Percentiles rank a stretch among this genome's conserved stretches.
Conservation (phyloP, 2,329 filamentous ascomycete genomes). For the Xylaria arbuscula region DNA sequence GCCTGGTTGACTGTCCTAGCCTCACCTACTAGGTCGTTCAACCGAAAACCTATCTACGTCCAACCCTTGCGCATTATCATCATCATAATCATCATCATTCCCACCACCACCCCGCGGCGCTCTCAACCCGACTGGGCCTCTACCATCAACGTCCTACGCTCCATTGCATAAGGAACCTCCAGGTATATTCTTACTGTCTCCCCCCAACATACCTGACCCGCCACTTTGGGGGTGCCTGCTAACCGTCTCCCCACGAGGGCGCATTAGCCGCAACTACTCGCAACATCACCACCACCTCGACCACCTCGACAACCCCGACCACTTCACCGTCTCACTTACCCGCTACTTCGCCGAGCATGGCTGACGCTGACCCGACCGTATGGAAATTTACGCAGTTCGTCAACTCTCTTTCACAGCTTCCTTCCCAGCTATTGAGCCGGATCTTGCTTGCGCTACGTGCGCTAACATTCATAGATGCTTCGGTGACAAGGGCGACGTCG, state of each 20-base stretch:
- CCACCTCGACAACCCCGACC: constrained; percentile 11
- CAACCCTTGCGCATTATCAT: constrained; percentile 41
- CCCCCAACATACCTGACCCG: constrained; percentile 27
- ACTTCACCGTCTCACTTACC: constrained; percentile 25
- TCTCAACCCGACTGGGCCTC: constrained; percentile 28
- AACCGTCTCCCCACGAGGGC: constrained; percentile 37
- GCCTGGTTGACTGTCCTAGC: constrained; percentile 22
- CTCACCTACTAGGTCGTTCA: constrained; percentile 35
- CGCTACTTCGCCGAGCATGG: constrained; percentile 36
- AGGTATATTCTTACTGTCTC: constrained; percentile 35
- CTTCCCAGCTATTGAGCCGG: constrained; percentile 37
- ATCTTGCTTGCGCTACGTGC: constrained; percentile 22
- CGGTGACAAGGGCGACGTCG: constrained; percentile 98
- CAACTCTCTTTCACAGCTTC: constrained; percentile 8
- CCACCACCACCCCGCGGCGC: constrained; percentile 34
- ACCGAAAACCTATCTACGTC: constrained; percentile 40
- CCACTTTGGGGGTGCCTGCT: constrained; percentile 37
- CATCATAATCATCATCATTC: constrained; percentile 38
- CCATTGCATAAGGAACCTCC: constrained; percentile 20
- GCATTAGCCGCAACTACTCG: constrained; percentile 38
- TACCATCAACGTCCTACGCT: constrained; percentile 30
- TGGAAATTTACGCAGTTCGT: constrained; percentile 43
- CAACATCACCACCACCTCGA: constrained; percentile 33
- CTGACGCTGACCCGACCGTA: constrained; percentile 40
- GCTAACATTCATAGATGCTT: constrained; percentile 78